Evolutionary conservation across 164 flowering plant genomes (phyloP), one percentile per base, ranked within the genome.

Genomic region (Dillenia turbinata): DNA sequence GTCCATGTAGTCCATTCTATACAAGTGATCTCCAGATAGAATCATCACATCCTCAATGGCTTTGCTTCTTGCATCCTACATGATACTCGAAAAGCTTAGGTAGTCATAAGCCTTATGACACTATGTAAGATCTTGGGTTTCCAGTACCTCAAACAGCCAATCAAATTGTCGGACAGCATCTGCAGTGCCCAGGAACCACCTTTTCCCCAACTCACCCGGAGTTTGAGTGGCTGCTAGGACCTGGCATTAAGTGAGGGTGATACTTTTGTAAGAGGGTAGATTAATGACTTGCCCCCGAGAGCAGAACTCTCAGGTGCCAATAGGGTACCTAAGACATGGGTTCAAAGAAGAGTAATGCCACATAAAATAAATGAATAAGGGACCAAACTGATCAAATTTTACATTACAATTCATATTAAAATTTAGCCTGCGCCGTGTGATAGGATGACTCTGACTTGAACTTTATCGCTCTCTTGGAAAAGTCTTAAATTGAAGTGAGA

Each of bases 191-290:
- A 80, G 96, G 68, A 93, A 93, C 97, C 97, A 93, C 52, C 26
- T 79, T 61, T 84, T 86, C 46, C 98, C 98, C 3, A 79, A 60
- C 64, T 79, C 91, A 45, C 97, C 98, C 16, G 90, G 90, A 65
- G 98, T 93, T 70, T 93, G 98, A 67, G 98, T 93, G 59, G 98
- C 98, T 66, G 98, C 92, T 10, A 93, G 82, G 64, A 73, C 91
- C 98, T 91, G 73, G 5, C 15, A 55, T 26, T 40, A 46, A 58
- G 33, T 26, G 33, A 1, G 5, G 3, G 33, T 26, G 33, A 26
- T 26, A 5, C 33, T 26, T 26, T 26, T 26, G 33, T 5, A 26
- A 26, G 33, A 26, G 33, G 33, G 4, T 26, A 26, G 5, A 26
- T 26, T 26, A 26, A 2, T 26, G 33, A 26, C 0, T 26, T 5